Evolutionary conservation across 148 eudicot species (phyloP).

Genomic region (Chenopodium album): DNA sequence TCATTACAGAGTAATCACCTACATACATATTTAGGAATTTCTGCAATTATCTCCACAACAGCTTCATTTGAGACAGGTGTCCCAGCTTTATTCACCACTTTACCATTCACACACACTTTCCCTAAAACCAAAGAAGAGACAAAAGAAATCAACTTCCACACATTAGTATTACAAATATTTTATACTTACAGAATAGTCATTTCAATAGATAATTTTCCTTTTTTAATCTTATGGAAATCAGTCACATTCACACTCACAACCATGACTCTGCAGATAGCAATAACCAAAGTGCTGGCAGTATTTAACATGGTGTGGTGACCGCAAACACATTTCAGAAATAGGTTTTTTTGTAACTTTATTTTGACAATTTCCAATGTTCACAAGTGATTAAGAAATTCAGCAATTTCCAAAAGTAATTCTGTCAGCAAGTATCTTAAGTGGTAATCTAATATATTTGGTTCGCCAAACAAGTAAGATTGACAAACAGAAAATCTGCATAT

Average conservation of each 20-base stretch:
- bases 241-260: not conserved
- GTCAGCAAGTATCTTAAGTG: not conserved
- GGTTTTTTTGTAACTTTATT: not conserved
- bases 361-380: not conserved
- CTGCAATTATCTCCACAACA: constrained; percentile 89
- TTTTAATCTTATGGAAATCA: not conserved
- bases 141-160: not conserved
- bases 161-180: not conserved
- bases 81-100: constrained; percentile 77
- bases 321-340: not conserved
- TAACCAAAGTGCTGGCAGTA: not conserved
- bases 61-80: constrained; percentile 86
- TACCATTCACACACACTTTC: constrained; percentile 88
- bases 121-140: constrained; percentile 39
- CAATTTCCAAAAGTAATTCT: not conserved
- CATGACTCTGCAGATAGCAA: not conserved
- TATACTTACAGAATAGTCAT: not conserved
- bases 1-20: constrained; percentile 77
- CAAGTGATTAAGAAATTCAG: not conserved
- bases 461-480: not conserved
- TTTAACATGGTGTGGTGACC: not conserved
- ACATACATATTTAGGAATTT: constrained; percentile 99
- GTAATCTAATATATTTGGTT: not conserved
- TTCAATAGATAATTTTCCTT: not conserved
- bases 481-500: not conserved